Conservation (phyloP, 208 protist species). For the Leishmania lainsoni region DNA sequence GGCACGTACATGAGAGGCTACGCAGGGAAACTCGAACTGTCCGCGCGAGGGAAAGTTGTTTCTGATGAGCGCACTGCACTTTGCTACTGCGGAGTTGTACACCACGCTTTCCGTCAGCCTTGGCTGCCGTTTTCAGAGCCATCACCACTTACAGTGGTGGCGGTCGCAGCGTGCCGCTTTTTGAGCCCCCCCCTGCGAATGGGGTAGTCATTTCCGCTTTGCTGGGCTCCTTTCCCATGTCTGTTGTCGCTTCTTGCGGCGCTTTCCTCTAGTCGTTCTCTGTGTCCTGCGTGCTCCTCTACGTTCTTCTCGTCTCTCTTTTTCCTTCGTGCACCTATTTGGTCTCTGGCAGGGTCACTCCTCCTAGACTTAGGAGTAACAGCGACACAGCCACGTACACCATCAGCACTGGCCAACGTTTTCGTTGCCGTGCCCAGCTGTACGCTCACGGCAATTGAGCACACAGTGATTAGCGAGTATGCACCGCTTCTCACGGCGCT, state of each 20-base stretch:
- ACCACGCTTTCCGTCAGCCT: background rate
- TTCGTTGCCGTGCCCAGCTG: background rate
- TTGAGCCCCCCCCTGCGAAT: background rate
- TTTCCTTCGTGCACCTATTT: background rate
- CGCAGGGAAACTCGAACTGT: background rate
- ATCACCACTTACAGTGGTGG: background rate
- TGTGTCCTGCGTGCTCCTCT: background rate
- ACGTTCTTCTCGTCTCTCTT: background rate
- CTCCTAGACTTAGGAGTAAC: background rate
- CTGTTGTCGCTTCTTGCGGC: background rate
- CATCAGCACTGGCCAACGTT: background rate
- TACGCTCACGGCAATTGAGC: background rate
- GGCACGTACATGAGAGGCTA: background rate
- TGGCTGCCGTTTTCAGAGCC: too few relatives aligned
- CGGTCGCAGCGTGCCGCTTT: background rate
- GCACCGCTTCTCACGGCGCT: conserved; percentile 32
- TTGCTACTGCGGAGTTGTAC: background rate
- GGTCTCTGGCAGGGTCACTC: background rate
- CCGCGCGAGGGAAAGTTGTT: background rate
- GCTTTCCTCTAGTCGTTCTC: background rate
- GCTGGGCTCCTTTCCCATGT: background rate
- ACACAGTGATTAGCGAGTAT: conserved; percentile 8
- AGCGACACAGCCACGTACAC: background rate
- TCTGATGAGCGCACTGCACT: background rate
- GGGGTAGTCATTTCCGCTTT: background rate